Base-by-base conservation (phyloP, 805 yeast genomes). In the Lachancea meyersii region DNA sequence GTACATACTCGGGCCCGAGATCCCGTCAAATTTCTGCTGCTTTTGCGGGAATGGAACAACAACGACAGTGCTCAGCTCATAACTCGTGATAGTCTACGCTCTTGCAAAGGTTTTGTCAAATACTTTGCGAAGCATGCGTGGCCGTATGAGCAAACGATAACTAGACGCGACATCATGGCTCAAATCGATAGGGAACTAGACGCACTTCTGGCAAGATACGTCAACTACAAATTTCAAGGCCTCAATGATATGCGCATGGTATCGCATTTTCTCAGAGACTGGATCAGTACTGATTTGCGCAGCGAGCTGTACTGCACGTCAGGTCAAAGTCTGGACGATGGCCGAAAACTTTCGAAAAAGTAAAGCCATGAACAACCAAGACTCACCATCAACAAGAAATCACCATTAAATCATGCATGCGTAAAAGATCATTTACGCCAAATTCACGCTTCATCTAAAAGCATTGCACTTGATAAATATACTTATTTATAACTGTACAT, bases 21-120 rank as follows among this genome's bases (percentile, higher is more conserved):
- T 21, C 22, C 45, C 5, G 46, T 35, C 7, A 35, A 38, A 3
- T 57, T 57, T 34, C 28, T 45, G 4, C n/a, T 31, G 13, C 19
- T 40, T 4, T 35, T 60, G 14, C 43, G 35, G 19, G 55, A 57
- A n/a, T 60, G 65, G 63, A 50, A 55, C 38, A 13, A n/a, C 7
- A 57, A 57, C 35, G 11, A 27, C 1, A 31, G 35, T 3, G 61
- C 60, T 4, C 38, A 36, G 19, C 43, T 45, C 28, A 37, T 57
- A 5, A 39, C 54, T 1, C 54, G 47, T n/a, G 54, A 48, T 13
- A 31, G 45, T 14, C 44, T 58, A 9, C 45, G 60, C n/a, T 50
- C 49, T 27, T 34, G 58, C n/a, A 58, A 52, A 33, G 49, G 50
- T 2, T 52, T 35, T 35, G 27, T 40, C 14, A 56, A 53, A 35